These are phyloP conservation scores for Carex cristatella DNA, from an alignment of 176 grass and related monocot species.

Conservation along the genomic window DNA sequence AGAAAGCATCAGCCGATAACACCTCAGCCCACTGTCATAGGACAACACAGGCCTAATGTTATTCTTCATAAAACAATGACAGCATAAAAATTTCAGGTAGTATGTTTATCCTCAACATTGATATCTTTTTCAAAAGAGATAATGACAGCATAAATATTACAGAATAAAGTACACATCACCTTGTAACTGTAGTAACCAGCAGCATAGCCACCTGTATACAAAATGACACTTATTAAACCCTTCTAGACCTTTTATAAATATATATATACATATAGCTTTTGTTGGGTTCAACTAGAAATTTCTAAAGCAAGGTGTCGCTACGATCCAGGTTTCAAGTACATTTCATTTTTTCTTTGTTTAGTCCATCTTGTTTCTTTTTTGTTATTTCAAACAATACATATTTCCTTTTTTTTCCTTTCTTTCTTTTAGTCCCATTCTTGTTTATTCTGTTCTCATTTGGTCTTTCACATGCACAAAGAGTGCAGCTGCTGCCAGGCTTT, in stretches of 20 bases:
- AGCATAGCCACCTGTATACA: constrained; percentile 78
- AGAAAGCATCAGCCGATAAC: constrained; percentile 94
- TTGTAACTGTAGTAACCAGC: constrained; percentile 99
- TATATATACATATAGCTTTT: neutral
- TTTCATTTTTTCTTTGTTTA: neutral
- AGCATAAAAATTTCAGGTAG: neutral
- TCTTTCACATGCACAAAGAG: neutral
- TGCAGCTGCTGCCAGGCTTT: too few species aligned
- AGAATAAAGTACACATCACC: constrained; percentile 29
- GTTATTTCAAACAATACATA: neutral
- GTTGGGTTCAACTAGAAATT: neutral
- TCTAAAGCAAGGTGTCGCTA: neutral
- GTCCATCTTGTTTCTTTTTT: neutral
- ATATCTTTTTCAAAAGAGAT: neutral
- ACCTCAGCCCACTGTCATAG: constrained; percentile 85
- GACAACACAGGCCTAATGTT: neutral
- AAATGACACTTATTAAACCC: neutral
- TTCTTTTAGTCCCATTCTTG: neutral
- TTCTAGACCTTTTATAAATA: neutral
- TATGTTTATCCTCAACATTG: neutral
- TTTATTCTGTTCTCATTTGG: neutral
- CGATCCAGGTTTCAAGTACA: neutral
- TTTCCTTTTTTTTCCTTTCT: neutral
- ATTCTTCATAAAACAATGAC: neutral
- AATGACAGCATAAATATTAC: neutral